Base-by-base conservation (phyloP, 2,329 filamentous ascomycete genomes). In the Aschersonia sp. region DNA sequence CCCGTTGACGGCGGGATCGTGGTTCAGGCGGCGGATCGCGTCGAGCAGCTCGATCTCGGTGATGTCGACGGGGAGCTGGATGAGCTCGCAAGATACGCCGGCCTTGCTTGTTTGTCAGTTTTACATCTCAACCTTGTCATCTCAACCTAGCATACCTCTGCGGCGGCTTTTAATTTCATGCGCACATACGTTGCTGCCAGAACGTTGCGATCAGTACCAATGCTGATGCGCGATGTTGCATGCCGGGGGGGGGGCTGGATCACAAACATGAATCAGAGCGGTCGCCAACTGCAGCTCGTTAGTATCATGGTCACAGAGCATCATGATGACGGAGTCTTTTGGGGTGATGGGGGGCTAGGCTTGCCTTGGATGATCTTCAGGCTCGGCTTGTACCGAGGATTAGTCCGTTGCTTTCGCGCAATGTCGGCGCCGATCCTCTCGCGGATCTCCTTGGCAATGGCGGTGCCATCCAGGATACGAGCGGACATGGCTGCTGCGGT, bases 91-190 rank as follows among this genome's bases (percentile, higher is more conserved):
- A 53, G 78, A 74, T 62, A 98, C 96, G 61, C 87, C 88, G 61
- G 89, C 89, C 85, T 91, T 57, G n/a, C 51, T 12, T 7, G 12
- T 38, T 38, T 4, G 32, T 38, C 7, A 20, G 20, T 20, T 38
- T 38, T 38, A 38, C 5, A n/a, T 9, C 45, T 30, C 38, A 40
- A 45, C 30, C 44, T 3, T 35, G 46, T 20, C 5, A n/a, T 9
- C 45, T 30, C 38, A 40, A 40, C 30, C 44, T 3, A 31, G 46
- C 47, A 57, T 71, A 89, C 85, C 77, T 97, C 92, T 64, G 86
- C 74, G 50, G 92, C 92, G 55, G 92, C 92, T 77, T 96, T 98
- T 61, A 96, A 72, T 74, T 98, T 98, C 92, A 98, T 98, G 70
- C 89, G 89, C 68, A 98, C 91, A 85, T 98, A 98, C 47, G 91